Base-by-base conservation (phyloP, 768 basidiomycete genomes). In the Hortiboletus flavorubellus region DNA sequence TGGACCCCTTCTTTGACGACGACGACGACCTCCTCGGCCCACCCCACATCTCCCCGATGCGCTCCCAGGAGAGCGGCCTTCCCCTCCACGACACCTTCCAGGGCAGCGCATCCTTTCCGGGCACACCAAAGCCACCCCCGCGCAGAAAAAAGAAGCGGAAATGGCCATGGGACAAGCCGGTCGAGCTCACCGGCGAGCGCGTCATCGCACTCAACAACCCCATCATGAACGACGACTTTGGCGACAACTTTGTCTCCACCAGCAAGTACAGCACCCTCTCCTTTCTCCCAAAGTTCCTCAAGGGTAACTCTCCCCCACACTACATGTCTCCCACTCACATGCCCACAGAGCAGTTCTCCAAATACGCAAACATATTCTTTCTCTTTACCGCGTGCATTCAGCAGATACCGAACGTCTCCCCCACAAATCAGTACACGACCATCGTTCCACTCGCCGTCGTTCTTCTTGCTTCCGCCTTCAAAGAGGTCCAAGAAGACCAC, bases 291-390 rank as follows among this genome's bases (percentile, higher is more conserved):
- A 98, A 98, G 72, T 99, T 98, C 74, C 72, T 99, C 55, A 81
- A 82, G 49, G 94, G 96, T 98, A 64, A 59, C 84, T 76, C 30
- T 1, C 34, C 18, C 1, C 31, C 23, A 29, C 23, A 0, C n/a
- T 30, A 1, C 45, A 12, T 11, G 8, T 35, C 11, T 7, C n/a
- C 15, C 37, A 10, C 60, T 66, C 37, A 70, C 39, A 0, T 34
- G 6, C 29, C 30, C 47, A 7, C 73, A 96, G 95, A 96, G 70
- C 94, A 98, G 83, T 97, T 98, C 78, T 94, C 92, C 42, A 93
- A 97, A 83, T 98, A 98, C 69, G 96, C 97, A 62, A 98, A 99
- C 69, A 49, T 98, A 57, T 99, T 99, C 79, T 99, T 99, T 80
- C 78, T 99, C 55, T 98, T 99, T 77, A 98, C 96, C 31, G 93